Evolutionary conservation across 352 stramenopile species (phyloP), one percentile per base, ranked within the genome.

Genomic region (Phytophthora tentaculata): DNA sequence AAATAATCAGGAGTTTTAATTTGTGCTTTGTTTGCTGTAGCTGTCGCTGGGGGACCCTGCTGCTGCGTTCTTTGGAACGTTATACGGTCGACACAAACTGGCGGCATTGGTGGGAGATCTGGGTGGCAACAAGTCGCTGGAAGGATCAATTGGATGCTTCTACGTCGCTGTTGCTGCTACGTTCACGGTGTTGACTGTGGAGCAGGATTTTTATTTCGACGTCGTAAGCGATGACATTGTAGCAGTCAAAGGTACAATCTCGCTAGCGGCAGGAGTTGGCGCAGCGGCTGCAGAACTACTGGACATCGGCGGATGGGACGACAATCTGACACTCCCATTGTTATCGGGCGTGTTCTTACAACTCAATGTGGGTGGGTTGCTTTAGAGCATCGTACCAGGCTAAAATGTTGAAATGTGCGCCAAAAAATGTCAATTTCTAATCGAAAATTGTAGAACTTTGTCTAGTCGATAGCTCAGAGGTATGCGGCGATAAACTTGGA

Each of bases 401-500:
- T 37, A 47, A 43, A 61, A 53, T 54, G 20, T 35, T 61, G 48
- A 56, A 45, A 64, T n/a, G 41, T 68, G 44, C 69, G 70, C 28
- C 28, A 32, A 32, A 32, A 32, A 9, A 32, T 32, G 28, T 32
- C 28, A 9, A 32, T 32, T 73, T 76, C 57, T 69, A 76, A 55
- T 55, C 47, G 39, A 51, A 65, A 17, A 7, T 48, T 48, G 19
- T 26, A 47, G 52, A 58, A 20, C 54, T 67, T 51, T 7, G 22
- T 64, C 20, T 47, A 37, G 17, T 50, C 10, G 23, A 28, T 52
- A 32, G 20, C 35, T 64, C 47, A 91, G 24, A 91, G 64, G 54
- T 86, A 91, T 19, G 80, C 72, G 17, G 80, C 70, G 47, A 91
- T 89, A 60, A 89, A 69, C 65, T 88, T 91, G 48, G 77, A 72